Evolutionary conservation across 2,329 filamentous ascomycete species (phyloP).

Genomic region (Dactylellina leptospora): DNA sequence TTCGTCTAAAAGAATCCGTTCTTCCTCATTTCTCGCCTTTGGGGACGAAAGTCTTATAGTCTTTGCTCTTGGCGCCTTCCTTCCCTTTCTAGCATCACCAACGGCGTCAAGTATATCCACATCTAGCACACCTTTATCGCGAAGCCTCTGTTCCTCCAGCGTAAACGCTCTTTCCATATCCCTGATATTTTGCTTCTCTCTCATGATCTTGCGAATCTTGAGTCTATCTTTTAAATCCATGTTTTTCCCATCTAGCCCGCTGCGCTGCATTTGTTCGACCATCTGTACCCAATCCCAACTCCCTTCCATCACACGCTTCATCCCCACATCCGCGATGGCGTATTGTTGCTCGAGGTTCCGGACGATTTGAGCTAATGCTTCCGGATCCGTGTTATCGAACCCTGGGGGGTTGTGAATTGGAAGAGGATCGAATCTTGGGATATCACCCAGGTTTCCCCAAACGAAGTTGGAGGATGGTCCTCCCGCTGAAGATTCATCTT

Average conservation of each 20-base stretch:
- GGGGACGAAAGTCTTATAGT: too few species aligned
- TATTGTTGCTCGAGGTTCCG: constrained; percentile 9
- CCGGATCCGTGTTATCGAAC: not conserved
- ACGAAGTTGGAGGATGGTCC: not conserved
- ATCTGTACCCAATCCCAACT: not conserved
- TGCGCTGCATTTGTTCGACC: not conserved
- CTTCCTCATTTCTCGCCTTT: not conserved
- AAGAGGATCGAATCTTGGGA: not conserved
- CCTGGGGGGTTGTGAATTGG: not conserved
- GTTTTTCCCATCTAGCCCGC: too few species aligned
- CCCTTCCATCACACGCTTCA: not conserved
- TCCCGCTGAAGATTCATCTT: not conserved
- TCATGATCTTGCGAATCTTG: not conserved
- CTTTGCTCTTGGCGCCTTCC: not conserved
- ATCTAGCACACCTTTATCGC: not conserved
- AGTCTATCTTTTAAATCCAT: not conserved
- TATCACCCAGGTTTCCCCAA: not conserved
- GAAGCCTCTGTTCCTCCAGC: not conserved
- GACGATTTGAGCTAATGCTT: not conserved
- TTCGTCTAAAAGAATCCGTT: not conserved
- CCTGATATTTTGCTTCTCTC: not conserved
- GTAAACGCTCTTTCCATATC: not conserved
- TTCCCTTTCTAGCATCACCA: not conserved
- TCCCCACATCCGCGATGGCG: constrained; percentile 13
- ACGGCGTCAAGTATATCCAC: not conserved